Conservation (phyloP, 163 green algal species). For the Prototheca wickerhamii region DNA sequence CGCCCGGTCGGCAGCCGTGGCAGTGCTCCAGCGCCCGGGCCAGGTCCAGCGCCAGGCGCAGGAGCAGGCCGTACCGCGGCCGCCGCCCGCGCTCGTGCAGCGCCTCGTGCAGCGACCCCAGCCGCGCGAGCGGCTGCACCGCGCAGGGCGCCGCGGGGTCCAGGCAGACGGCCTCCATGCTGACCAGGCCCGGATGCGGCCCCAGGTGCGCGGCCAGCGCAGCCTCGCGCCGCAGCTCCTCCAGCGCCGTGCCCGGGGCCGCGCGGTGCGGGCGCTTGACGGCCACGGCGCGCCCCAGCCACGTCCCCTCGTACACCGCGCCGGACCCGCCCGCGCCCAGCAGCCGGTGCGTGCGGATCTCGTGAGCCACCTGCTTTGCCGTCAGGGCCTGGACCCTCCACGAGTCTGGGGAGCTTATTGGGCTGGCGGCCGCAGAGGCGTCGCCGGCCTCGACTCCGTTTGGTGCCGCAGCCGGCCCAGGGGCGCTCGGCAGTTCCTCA, state of each 20-base stretch:
- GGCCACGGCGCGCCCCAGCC: conserved; percentile 31
- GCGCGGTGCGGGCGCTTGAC: conserved; percentile 48
- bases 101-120: conserved; percentile 14
- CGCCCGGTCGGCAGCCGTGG: conserved; percentile 9
- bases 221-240: conserved; percentile 45
- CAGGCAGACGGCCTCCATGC: conserved; percentile 48
- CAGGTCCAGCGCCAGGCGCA: conserved; percentile 15
- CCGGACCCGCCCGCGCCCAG: conserved; percentile 43
- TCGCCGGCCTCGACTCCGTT: too few relatives aligned
- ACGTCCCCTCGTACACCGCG: conserved; percentile 20
- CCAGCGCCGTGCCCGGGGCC: conserved; percentile 10
- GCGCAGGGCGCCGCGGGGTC: conserved; percentile 46
- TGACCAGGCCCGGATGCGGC: conserved; percentile 44
- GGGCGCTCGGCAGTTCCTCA: too few relatives aligned
- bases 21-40: conserved; percentile 20
- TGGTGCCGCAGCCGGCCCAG: too few relatives aligned
- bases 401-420: neutral
- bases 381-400: conserved; percentile 2
- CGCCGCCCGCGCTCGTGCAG: conserved; percentile 17
- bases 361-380: conserved; percentile 33
- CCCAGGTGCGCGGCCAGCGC: conserved; percentile 46
- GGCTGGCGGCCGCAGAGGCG: too few relatives aligned
- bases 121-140: conserved; percentile 39
- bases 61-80: conserved; percentile 6
- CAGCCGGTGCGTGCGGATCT: conserved; percentile 45